These are phyloP conservation scores for Hebeloma cylindrosporum DNA, from an alignment of 768 basidiomycete genomes.

Conservation along the genomic window DNA sequence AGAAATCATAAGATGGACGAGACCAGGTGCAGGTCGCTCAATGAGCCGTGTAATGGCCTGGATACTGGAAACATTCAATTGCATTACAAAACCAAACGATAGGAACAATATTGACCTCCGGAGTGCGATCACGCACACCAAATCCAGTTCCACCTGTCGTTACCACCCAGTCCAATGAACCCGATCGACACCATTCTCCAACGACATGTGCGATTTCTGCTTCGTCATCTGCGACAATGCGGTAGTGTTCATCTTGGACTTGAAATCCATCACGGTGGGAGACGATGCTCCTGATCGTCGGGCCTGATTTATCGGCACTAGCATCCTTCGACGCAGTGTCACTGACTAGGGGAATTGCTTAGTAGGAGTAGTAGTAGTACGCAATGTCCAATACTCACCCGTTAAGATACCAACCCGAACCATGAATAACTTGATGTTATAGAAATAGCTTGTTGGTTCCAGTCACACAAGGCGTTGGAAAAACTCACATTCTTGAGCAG, in stretches of 20 bases:
- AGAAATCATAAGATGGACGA: slow-evolving; percentile 72
- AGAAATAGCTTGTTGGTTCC: too few relatives aligned
- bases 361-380: too few relatives aligned
- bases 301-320: slow-evolving; percentile 64
- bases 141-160: slow-evolving; percentile 91
- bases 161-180: slow-evolving; percentile 68
- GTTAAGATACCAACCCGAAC: too few relatives aligned
- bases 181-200: slow-evolving; percentile 42
- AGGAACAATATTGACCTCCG: slow-evolving; percentile 55
- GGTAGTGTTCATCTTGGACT: slow-evolving; percentile 27
- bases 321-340: slow-evolving; percentile 59
- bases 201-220: slow-evolving; percentile 49
- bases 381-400: too few relatives aligned
- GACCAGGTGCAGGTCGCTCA: slow-evolving; percentile 64
- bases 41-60: slow-evolving; percentile 68
- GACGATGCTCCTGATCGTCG: slow-evolving; percentile 56
- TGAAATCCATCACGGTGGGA: slow-evolving; percentile 19
- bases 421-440: too few relatives aligned
- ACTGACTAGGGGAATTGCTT: too few relatives aligned
- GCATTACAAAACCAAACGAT: not conserved
- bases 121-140: slow-evolving; percentile 76
- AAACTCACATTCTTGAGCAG: too few relatives aligned
- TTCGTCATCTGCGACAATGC: slow-evolving; percentile 69
- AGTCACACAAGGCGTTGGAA: too few relatives aligned
- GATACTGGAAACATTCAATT: not conserved